phyloP scores from a whole-genome alignment of 768 basidiomycete species.

The Astraeus odoratus region DNA sequence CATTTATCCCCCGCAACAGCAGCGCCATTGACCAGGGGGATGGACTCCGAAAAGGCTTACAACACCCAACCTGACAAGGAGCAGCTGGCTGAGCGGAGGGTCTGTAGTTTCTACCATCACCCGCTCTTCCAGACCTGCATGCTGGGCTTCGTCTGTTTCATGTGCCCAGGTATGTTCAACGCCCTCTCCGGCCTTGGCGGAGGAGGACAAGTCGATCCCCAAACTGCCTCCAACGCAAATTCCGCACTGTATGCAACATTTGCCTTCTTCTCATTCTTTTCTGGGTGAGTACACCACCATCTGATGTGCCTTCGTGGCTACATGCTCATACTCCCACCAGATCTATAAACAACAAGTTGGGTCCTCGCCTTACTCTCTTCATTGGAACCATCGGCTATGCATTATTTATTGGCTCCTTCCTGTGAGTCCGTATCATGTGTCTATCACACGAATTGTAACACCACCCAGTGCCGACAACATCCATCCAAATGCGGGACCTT shows the following conservation, averaged over 20 bases:
- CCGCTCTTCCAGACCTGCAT: slow-evolving; percentile 40
- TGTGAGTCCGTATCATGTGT: slow-evolving; percentile 42
- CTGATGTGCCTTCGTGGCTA: neutral
- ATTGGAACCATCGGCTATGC: slow-evolving; percentile 73
- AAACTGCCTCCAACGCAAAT: slow-evolving; percentile 64
- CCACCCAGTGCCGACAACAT: slow-evolving; percentile 59
- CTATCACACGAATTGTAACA: neutral
- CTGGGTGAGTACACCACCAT: slow-evolving; percentile 44
- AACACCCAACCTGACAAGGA: slow-evolving; percentile 3
- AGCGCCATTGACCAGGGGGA: no score
- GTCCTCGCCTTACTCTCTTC: slow-evolving; percentile 65
- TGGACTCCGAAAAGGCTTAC: no score
- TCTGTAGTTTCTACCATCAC: slow-evolving; percentile 52
- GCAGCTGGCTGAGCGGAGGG: slow-evolving; percentile 39
- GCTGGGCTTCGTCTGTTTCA: slow-evolving; percentile 62
- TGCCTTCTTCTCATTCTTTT: slow-evolving; percentile 56
- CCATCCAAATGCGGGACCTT: slow-evolving; percentile 50
- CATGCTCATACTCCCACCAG: slow-evolving; percentile 27
- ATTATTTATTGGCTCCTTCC: slow-evolving; percentile 65
- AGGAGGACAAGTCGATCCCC: slow-evolving; percentile 64
- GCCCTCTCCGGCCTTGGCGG: slow-evolving; percentile 74
- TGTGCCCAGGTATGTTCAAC: slow-evolving; percentile 68
- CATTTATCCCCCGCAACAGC: no score
- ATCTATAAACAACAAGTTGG: slow-evolving; percentile 75
- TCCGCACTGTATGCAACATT: slow-evolving; percentile 62